phyloP scores from a whole-genome alignment of 2,329 filamentous ascomycete genomes.

The Alternaria arborescens region DNA sequence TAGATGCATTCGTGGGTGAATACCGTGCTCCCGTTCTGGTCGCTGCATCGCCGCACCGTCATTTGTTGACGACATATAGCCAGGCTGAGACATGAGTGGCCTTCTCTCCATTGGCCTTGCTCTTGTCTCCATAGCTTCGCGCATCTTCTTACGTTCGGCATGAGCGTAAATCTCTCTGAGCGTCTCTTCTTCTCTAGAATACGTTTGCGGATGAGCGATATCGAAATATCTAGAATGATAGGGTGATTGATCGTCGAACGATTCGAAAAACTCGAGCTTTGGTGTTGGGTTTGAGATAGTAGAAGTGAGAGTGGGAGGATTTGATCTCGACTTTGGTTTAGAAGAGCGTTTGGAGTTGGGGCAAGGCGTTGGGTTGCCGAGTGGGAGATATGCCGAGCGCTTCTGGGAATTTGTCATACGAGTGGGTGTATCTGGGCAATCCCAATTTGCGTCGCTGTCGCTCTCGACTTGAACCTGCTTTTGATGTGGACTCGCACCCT shows the following conservation, averaged over 20 bases:
- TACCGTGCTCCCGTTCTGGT: not conserved
- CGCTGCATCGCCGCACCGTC: not conserved
- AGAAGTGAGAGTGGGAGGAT: not conserved
- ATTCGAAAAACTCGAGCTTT: not conserved
- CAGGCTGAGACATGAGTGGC: not conserved
- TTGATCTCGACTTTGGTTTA: not conserved
- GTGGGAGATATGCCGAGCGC: constrained; percentile 22
- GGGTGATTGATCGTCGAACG: not conserved
- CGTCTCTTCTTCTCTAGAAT: not conserved
- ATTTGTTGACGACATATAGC: not conserved
- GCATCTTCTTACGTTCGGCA: not conserved
- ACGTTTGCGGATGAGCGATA: not conserved
- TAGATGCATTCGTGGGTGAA: not conserved
- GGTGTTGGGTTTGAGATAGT: constrained; percentile 1
- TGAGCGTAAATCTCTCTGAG: not conserved
- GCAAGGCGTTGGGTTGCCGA: constrained; percentile 8
- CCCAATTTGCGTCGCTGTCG: not conserved
- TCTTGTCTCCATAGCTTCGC: not conserved
- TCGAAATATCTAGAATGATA: not conserved
- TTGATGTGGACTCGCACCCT: not conserved
- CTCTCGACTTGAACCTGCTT: not conserved
- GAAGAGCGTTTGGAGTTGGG: not conserved
- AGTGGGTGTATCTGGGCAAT: constrained; percentile 32
- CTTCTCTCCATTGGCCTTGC: not conserved
- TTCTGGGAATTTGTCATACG: constrained; percentile 30